These are phyloP conservation scores for Bonia amplexicaulis DNA, from an alignment of 176 grass and related monocot genomes.

Conservation along the genomic window DNA sequence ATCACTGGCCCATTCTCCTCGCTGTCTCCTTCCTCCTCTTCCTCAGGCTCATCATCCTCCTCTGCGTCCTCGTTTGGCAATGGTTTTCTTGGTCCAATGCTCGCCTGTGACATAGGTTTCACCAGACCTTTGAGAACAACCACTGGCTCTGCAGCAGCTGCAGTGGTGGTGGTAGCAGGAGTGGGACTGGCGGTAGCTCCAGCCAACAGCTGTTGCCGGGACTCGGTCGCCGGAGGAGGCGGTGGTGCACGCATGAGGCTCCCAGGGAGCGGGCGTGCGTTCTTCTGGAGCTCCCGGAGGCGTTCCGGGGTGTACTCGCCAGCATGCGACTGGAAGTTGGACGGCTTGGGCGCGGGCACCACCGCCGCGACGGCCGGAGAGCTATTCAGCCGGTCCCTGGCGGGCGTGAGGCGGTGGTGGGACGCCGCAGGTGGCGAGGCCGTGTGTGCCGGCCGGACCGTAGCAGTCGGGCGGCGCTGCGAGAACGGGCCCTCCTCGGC, in stretches of 20 bases:
- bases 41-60: conserved; percentile 38
- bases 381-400: conserved; percentile 49
- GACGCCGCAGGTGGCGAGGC: conserved; percentile 35
- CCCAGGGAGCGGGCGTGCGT: conserved; percentile 68
- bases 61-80: conserved; percentile 21
- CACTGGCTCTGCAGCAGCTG: conserved; percentile 34
- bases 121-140: conserved; percentile 86
- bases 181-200: conserved; percentile 3
- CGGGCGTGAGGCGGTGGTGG: conserved; percentile 54
- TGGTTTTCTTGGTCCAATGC: conserved; percentile 26
- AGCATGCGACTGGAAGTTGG: conserved; percentile 81
- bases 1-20: conserved; percentile 47
- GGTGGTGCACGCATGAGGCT: conserved; percentile 38
- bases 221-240: background rate
- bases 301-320: conserved; percentile 92
- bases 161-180: background rate
- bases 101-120: conserved; percentile 51
- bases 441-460: conserved; percentile 8
- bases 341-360: conserved; percentile 40
- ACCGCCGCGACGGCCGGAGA: background rate
- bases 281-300: conserved; percentile 94
- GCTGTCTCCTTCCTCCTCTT: conserved; percentile 29
- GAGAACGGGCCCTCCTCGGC: conserved; percentile 38
- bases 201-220: conserved; percentile 19
- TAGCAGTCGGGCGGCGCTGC: conserved; percentile 30